These are phyloP conservation scores for Pseudotsuga menziesii DNA, from an alignment of 75 land plant species.

Conservation along the genomic window DNA sequence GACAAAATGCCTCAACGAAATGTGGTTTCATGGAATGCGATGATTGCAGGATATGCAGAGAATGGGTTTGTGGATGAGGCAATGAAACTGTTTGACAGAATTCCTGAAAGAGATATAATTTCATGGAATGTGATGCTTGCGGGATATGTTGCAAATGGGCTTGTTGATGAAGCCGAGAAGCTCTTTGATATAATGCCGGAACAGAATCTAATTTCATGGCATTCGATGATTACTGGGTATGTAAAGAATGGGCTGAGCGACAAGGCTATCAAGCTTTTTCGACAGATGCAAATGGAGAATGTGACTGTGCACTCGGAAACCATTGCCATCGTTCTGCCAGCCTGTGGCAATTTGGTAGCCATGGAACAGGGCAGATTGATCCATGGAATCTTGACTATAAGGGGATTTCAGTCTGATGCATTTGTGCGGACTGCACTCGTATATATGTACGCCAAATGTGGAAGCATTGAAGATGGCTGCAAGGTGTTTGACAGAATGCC, in stretches of 20 bases:
- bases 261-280: background rate
- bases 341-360: conserved; percentile 9
- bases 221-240: conserved; percentile 23
- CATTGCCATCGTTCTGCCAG: conserved; percentile 23
- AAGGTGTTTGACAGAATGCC: conserved; percentile 5
- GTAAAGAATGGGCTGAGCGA: conserved; percentile 10
- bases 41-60: conserved; percentile 18
- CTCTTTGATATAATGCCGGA: conserved; percentile 23
- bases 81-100: conserved; percentile 18
- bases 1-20: conserved; percentile 12
- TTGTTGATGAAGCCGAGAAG: conserved; percentile 7
- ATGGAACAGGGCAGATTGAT: conserved; percentile 22
- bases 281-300: too few species aligned
- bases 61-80: conserved; percentile 12
- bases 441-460: conserved; percentile 18
- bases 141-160: conserved; percentile 8
- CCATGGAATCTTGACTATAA: conserved; percentile 23
- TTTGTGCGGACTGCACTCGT: conserved; percentile 17
- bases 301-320: too few species aligned
- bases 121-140: conserved; percentile 25
- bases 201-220: conserved; percentile 20
- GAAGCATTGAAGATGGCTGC: conserved; percentile 1
- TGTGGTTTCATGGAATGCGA: conserved; percentile 20
- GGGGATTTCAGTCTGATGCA: conserved; percentile 15
- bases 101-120: conserved; percentile 15